phyloP scores from a whole-genome alignment of 306 rosid genomes.

The Vicia villosa region DNA sequence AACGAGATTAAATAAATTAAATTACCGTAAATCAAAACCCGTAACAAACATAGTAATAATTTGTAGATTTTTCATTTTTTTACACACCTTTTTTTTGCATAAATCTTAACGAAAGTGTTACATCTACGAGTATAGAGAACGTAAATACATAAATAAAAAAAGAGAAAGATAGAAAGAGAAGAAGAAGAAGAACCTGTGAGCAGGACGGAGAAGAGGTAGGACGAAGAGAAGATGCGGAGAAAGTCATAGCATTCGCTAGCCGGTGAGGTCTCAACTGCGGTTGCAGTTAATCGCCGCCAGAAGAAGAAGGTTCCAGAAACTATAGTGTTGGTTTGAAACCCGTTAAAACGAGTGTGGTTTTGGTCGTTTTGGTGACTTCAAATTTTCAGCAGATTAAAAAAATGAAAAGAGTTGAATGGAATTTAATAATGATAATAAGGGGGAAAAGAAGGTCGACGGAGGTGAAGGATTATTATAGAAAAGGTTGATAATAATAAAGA shows the following conservation, averaged over 20 bases:
- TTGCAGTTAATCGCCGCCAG: slow-evolving; percentile 28
- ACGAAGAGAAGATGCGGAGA: slow-evolving; percentile 53
- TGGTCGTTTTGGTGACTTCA: background rate
- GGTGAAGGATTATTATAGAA: background rate
- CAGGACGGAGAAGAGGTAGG: slow-evolving; percentile 47
- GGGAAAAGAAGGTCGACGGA: background rate
- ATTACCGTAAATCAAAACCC: background rate
- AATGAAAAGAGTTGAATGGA: background rate
- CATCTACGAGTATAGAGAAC: background rate
- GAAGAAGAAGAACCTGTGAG: slow-evolving; percentile 42
- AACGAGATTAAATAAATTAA: background rate
- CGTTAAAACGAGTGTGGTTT: background rate
- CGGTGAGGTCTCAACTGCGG: slow-evolving; percentile 31
- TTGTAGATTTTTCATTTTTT: background rate
- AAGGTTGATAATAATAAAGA: background rate
- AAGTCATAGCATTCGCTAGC: slow-evolving; percentile 55
- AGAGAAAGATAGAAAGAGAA: background rate
- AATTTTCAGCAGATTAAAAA: background rate
- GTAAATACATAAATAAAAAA: background rate
- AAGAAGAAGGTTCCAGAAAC: slow-evolving; percentile 10
- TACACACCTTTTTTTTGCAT: background rate
- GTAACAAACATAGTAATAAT: slow-evolving; percentile 2
- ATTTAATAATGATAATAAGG: background rate
- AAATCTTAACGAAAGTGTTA: background rate
- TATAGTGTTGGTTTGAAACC: background rate